Conservation (phyloP, 2,329 filamentous ascomycete genomes). For the Fusarium coicis region DNA sequence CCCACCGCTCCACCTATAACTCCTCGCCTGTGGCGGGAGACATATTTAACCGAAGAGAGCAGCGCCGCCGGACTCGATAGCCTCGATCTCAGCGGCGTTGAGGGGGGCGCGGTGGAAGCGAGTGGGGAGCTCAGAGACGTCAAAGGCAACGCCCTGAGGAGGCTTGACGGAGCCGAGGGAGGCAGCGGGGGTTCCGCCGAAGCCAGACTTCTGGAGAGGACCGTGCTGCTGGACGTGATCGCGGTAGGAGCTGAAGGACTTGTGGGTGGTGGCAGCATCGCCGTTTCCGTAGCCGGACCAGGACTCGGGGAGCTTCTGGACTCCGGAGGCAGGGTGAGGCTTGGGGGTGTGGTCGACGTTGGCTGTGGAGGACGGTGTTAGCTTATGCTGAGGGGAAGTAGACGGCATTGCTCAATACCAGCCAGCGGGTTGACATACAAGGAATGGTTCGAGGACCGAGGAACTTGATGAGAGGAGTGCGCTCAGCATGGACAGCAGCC, state of each 20-base stretch:
- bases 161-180: constrained; percentile 79
- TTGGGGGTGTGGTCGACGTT: constrained; percentile 77
- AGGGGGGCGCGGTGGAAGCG: constrained; percentile 83
- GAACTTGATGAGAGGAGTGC: constrained; percentile 71
- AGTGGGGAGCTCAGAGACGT: constrained; percentile 85
- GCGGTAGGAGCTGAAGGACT: constrained; percentile 80
- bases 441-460: constrained; percentile 69
- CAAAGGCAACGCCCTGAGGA: constrained; percentile 81
- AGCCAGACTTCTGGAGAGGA: constrained; percentile 70
- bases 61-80: constrained; percentile 92
- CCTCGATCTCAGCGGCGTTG: constrained; percentile 89
- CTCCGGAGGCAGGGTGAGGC: constrained; percentile 78
- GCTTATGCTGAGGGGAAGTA: constrained; percentile 5
- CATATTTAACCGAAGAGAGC: constrained; percentile 58
- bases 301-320: constrained; percentile 68
- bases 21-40: constrained; percentile 28
- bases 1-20: constrained; percentile 36
- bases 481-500: constrained; percentile 68
- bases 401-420: not conserved
- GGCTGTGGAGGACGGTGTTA: constrained; percentile 58
- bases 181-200: constrained; percentile 73
- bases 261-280: constrained; percentile 56
- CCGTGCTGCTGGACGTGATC: constrained; percentile 83
- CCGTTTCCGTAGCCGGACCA: constrained; percentile 54
- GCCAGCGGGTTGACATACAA: constrained; percentile 55